These are phyloP conservation scores for Trichosporon sp. DNA, from an alignment of 1,284 basidiomycete genomes.

Conservation along the genomic window DNA sequence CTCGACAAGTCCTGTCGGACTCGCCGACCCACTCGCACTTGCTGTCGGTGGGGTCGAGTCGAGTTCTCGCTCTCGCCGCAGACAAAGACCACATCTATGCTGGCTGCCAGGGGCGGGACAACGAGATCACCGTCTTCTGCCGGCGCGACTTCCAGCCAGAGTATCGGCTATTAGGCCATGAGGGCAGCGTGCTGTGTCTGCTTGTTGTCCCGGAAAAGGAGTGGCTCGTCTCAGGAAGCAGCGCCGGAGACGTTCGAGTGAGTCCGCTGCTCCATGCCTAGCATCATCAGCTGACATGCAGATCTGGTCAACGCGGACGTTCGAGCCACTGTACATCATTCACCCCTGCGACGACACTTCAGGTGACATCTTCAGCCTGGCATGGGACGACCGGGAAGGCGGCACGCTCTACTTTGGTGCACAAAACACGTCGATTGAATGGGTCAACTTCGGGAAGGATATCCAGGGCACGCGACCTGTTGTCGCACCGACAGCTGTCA, in stretches of 20 bases:
- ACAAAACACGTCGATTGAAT: constrained; percentile 83
- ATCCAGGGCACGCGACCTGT: background rate
- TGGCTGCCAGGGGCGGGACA: constrained; percentile 72
- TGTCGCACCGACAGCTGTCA: background rate
- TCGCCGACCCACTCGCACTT: constrained; percentile 45
- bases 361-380: constrained; percentile 84
- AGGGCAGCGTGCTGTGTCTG: constrained; percentile 75
- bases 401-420: constrained; percentile 76
- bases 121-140: constrained; percentile 68
- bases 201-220: constrained; percentile 67
- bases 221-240: constrained; percentile 75
- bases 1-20: constrained; percentile 39
- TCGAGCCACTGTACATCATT: constrained; percentile 69
- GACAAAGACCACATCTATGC: constrained; percentile 70
- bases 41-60: constrained; percentile 39
- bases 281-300: constrained; percentile 37
- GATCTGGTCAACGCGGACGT: constrained; percentile 76
- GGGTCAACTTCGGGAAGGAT: constrained; percentile 59
- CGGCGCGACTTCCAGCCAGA: constrained; percentile 63
- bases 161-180: constrained; percentile 74
- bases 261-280: constrained; percentile 21
- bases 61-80: constrained; percentile 67
- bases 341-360: constrained; percentile 78
- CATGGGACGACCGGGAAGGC: constrained; percentile 62
- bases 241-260: constrained; percentile 71